phyloP scores from a whole-genome alignment of 306 rosid species.

The Abrus pulchellus region DNA sequence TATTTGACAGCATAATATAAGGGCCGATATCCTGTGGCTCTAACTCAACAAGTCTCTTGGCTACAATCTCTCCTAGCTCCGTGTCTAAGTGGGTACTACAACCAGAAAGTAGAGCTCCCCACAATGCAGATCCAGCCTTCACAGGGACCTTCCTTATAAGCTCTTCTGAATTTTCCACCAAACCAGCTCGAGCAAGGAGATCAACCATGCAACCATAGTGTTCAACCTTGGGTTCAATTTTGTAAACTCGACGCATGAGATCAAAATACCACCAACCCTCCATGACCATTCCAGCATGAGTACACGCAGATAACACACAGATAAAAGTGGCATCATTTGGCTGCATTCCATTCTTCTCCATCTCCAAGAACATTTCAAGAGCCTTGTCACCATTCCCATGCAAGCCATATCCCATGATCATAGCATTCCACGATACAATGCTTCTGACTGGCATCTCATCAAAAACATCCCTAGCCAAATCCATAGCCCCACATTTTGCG shows the following conservation, averaged over 20 bases:
- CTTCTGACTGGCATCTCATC: slow-evolving; percentile 63
- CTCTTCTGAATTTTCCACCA: slow-evolving; percentile 62
- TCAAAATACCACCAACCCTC: slow-evolving; percentile 81
- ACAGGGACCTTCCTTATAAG: slow-evolving; percentile 58
- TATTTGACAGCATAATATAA: slow-evolving; percentile 67
- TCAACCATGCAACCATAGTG: slow-evolving; percentile 84
- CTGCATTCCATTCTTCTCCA: slow-evolving; percentile 60
- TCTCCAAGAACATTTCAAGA: slow-evolving; percentile 60
- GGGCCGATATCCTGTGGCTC: slow-evolving; percentile 72
- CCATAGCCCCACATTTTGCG: slow-evolving; percentile 72
- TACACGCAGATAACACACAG: slow-evolving; percentile 71
- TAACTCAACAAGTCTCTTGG: slow-evolving; percentile 69
- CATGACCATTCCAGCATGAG: slow-evolving; percentile 71
- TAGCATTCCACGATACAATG: slow-evolving; percentile 75
- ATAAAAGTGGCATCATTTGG: slow-evolving; percentile 71
- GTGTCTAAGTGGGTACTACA: slow-evolving; percentile 64
- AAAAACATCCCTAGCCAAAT: slow-evolving; percentile 66
- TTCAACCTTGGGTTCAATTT: slow-evolving; percentile 72
- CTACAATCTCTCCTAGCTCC: slow-evolving; percentile 65
- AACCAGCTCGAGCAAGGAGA: slow-evolving; percentile 77
- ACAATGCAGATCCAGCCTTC: slow-evolving; percentile 65
- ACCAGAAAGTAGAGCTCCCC: slow-evolving; percentile 83
- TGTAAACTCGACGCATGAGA: slow-evolving; percentile 66
- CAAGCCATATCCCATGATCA: slow-evolving; percentile 77
- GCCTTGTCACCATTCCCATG: slow-evolving; percentile 66